Evolutionary conservation across 257 asterid species (phyloP).

Genomic region (Forsythia suspensa): DNA sequence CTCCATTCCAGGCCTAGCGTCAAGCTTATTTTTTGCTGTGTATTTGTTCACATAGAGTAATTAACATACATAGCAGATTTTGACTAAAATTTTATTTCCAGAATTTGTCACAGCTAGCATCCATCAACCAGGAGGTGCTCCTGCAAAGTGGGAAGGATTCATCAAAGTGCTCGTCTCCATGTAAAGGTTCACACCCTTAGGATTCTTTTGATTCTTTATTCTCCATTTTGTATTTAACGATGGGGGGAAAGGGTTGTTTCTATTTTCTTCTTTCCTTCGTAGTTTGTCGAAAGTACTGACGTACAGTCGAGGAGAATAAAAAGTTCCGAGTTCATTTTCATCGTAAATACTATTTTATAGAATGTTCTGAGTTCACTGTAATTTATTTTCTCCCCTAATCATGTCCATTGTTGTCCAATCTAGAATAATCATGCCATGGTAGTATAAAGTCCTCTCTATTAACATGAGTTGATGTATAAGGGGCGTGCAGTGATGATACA

Average conservation of each 20-base stretch:
- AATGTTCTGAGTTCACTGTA: too few relatives aligned
- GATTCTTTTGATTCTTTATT: slow-evolving; percentile 20
- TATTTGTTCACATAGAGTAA: not conserved
- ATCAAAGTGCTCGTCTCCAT: slow-evolving; percentile 64
- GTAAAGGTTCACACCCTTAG: slow-evolving; percentile 39
- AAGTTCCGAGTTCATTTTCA: too few relatives aligned
- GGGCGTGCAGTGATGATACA: not conserved
- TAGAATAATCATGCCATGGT: too few relatives aligned
- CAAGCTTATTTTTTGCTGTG: not conserved
- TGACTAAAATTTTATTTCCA: slow-evolving; percentile 33
- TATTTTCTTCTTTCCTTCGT: too few relatives aligned
- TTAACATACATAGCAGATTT: not conserved
- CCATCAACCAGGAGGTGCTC: slow-evolving; percentile 86
- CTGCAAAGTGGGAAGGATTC: slow-evolving; percentile 68
- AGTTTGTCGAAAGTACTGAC: too few relatives aligned
- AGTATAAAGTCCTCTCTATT: too few relatives aligned
- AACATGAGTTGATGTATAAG: not conserved
- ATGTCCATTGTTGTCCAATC: too few relatives aligned
- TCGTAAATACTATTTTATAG: too few relatives aligned
- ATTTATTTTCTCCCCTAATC: too few relatives aligned
- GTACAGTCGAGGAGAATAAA: too few relatives aligned
- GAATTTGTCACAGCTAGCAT: slow-evolving; percentile 91
- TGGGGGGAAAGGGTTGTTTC: not conserved
- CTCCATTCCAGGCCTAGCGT: not conserved
- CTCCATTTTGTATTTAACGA: not conserved